phyloP scores from a whole-genome alignment of 495 filamentous ascomycete genomes.

The Penicillium cataractarum region DNA sequence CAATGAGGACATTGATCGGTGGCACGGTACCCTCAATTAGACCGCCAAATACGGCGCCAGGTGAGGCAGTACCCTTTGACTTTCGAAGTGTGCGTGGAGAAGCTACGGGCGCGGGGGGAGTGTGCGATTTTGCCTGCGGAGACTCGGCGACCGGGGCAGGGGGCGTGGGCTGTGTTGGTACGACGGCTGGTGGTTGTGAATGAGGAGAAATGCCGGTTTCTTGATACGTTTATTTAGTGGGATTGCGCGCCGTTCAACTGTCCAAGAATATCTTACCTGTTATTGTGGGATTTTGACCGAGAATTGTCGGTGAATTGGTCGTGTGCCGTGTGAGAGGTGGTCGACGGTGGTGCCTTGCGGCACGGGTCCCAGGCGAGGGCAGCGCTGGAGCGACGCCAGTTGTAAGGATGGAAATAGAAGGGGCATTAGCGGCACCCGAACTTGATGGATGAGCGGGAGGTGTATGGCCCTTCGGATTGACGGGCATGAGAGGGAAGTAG shows the following conservation, averaged over 20 bases:
- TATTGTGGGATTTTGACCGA: conserved; percentile 38
- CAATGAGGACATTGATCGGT: conserved; percentile 96
- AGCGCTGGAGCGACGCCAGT: conserved; percentile 80
- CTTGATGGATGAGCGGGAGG: conserved; percentile 46
- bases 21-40: conserved; percentile 83
- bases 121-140: conserved; percentile 40
- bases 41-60: conserved; percentile 54
- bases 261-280: conserved; percentile 32
- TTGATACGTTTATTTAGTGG: conserved; percentile 28
- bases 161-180: conserved; percentile 42
- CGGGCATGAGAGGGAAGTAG: conserved; percentile 89
- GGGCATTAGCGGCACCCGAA: conserved; percentile 30
- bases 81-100: conserved; percentile 44
- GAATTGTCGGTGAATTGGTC: conserved; percentile 79
- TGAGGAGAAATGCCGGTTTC: conserved; percentile 33
- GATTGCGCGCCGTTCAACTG: background rate
- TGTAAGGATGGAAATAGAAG: conserved; percentile 76
- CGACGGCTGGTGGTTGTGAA: conserved; percentile 24
- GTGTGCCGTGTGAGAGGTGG: conserved; percentile 63
- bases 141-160: conserved; percentile 43
- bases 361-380: conserved; percentile 77
- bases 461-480: conserved; percentile 40
- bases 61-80: conserved; percentile 51
- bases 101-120: conserved; percentile 39
- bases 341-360: conserved; percentile 46